These are phyloP conservation scores for Calocybe cyanea DNA, from an alignment of 768 basidiomycete genomes.

Conservation along the genomic window DNA sequence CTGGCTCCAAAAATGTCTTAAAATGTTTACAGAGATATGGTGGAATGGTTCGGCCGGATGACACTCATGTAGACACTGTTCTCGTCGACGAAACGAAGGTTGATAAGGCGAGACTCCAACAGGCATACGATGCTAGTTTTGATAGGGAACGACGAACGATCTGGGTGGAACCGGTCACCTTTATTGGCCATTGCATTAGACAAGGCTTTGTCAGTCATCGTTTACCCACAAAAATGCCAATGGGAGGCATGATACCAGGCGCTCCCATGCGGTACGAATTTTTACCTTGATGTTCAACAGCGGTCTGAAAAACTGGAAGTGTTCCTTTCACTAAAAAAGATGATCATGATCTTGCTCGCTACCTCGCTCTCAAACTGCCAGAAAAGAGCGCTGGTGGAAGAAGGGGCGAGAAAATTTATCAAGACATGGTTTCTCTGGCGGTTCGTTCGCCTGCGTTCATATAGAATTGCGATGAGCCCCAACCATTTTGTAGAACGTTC, in stretches of 20 bases:
- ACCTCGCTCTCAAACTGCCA: conserved; percentile 33
- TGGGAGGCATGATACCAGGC: conserved; percentile 15
- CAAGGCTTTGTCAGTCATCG: conserved; percentile 10
- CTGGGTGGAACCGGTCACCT: conserved; percentile 19
- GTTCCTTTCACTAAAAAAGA: conserved; percentile 33
- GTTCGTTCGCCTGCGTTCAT: conserved; percentile 8
- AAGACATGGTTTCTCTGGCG: conserved; percentile 27
- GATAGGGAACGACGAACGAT: conserved; percentile 6
- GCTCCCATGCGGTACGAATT: neutral
- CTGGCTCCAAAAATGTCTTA: neutral
- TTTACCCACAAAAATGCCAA: conserved; percentile 8
- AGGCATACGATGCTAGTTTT: conserved; percentile 16
- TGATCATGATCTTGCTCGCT: conserved; percentile 32
- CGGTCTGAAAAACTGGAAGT: conserved; percentile 15
- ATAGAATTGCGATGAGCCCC: neutral
- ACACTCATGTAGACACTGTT: conserved; percentile 18
- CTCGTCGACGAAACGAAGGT: conserved; percentile 18
- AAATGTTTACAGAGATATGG: conserved; percentile 15
- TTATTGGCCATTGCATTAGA: conserved; percentile 15
- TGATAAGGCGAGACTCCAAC: conserved; percentile 11
- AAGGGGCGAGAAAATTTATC: conserved; percentile 31
- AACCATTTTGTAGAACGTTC: conserved; percentile 12
- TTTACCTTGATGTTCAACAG: neutral
- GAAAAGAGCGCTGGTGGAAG: conserved; percentile 35
- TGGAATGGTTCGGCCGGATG: conserved; percentile 14